A percentile compares a stretch with the other conserved stretches of the same genome.
Conservation (phyloP, 192 early-diverging fungal genomes). For the Coemansia sp. region DNA sequence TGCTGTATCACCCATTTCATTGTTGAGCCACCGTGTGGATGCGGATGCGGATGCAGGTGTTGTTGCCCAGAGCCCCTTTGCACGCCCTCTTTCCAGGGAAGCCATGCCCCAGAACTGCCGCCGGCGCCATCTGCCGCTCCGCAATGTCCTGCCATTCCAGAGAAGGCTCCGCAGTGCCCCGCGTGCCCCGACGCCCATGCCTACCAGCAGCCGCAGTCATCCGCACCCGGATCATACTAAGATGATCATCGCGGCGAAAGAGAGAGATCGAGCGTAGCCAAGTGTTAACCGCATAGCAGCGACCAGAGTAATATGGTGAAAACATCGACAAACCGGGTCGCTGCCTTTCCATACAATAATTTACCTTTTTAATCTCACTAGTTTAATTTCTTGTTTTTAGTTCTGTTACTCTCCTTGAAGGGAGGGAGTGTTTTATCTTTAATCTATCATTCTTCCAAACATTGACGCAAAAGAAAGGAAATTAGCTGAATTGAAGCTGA, state of each 20-base stretch:
- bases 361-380: no score
- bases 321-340: no score
- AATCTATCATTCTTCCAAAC: no score
- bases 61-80: constrained; percentile 43
- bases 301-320: no score
- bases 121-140: constrained; percentile 32
- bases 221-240: not conserved
- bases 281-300: not conserved
- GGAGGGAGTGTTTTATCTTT: no score
- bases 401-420: no score
- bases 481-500: no score
- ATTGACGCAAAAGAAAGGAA: no score
- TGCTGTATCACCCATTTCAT: constrained; percentile 55
- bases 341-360: no score
- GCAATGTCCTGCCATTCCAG: constrained; percentile 26
- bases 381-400: no score
- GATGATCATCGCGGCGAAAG: no score
- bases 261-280: no score
- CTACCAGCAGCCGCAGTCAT: constrained; percentile 1
- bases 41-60: constrained; percentile 40
- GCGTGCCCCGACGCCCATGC: constrained; percentile 18
- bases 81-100: constrained; percentile 48
- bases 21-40: constrained; percentile 45
- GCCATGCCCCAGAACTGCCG: constrained; percentile 24
- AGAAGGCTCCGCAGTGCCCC: constrained; percentile 35